phyloP scores from a whole-genome alignment of 2,329 filamentous ascomycete species.

The Dactylellina sp. region DNA sequence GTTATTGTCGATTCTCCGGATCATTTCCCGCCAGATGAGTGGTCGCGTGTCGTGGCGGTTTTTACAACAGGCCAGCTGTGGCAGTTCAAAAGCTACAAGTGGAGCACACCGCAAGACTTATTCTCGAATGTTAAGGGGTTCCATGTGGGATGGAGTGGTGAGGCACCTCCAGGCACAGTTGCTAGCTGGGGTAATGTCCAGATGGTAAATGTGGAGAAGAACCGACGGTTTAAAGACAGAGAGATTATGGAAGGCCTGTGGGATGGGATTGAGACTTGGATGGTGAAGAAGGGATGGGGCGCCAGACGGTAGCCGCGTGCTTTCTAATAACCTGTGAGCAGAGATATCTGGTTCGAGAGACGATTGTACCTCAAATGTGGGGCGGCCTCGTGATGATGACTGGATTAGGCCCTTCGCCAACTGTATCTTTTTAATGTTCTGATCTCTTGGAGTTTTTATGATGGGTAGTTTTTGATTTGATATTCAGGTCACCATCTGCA shows the following conservation, averaged over 20 bases:
- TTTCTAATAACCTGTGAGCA: no score
- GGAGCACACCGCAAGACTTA: conserved; percentile 86
- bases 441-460: conserved; percentile 21
- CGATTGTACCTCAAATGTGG: no score
- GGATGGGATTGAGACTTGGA: conserved; percentile 86
- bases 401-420: no score
- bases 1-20: conserved; percentile 93
- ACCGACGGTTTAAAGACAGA: conserved; percentile 85
- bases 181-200: conserved; percentile 87
- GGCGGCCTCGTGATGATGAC: no score
- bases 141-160: conserved; percentile 90
- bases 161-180: conserved; percentile 80
- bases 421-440: not conserved
- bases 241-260: conserved; percentile 94
- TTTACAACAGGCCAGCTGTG: conserved; percentile 98
- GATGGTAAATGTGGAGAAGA: conserved; percentile 84
- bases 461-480: conserved; percentile 18
- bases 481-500: conserved; percentile 22
- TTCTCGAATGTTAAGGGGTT: conserved; percentile 89
- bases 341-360: no score
- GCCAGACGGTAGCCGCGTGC: conserved; percentile 25
- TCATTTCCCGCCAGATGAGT: conserved; percentile 98
- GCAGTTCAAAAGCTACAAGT: conserved; percentile 99
- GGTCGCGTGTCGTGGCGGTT: conserved; percentile 92
- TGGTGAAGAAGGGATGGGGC: conserved; percentile 84